These are phyloP conservation scores for Penicillium crustosum DNA, from an alignment of 2,329 filamentous ascomycete species.

Conservation along the genomic window DNA sequence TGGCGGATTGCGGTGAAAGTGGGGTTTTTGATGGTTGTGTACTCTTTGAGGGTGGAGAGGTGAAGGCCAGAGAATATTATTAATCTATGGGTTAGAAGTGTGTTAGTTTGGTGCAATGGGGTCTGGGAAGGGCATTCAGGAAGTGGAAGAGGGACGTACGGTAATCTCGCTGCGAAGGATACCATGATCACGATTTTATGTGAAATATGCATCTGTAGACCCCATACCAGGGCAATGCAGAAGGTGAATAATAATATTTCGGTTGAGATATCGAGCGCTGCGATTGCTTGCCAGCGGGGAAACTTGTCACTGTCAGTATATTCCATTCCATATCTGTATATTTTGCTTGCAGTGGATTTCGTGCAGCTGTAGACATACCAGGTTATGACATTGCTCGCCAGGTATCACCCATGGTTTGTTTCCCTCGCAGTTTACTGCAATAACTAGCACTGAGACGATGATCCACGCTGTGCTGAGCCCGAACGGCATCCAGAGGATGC, in stretches of 20 bases:
- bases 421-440: background rate
- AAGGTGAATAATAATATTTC: background rate
- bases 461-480: background rate
- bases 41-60: background rate
- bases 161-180: background rate
- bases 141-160: background rate
- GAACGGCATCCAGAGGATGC: background rate
- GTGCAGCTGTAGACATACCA: background rate
- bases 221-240: background rate
- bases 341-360: no score
- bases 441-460: background rate
- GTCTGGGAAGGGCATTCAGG: background rate
- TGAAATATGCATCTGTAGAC: background rate
- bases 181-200: background rate
- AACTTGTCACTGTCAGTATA: background rate
- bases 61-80: background rate
- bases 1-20: background rate
- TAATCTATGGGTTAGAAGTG: background rate
- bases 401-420: background rate
- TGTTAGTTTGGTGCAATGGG: background rate
- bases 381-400: background rate
- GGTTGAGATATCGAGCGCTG: background rate
- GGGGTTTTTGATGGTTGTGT: background rate
- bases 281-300: background rate
- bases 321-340: background rate